Percentiles rank a stretch among this genome's conserved stretches.
phyloP scores from a whole-genome alignment of 176 grass and related monocot species.

The Ensete ventricosum region DNA sequence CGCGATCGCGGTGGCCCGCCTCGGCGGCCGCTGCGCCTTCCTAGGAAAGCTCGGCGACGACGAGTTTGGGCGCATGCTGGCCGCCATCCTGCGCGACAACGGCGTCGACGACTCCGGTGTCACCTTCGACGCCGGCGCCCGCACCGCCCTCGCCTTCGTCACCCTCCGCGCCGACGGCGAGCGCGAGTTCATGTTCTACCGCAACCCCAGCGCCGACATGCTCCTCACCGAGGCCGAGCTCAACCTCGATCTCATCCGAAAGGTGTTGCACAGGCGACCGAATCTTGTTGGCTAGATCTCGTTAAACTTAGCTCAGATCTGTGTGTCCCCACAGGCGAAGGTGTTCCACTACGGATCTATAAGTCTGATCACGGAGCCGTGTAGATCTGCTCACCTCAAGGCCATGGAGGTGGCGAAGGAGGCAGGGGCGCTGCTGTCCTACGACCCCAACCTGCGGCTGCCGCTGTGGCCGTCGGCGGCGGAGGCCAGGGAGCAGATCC shows the following conservation, averaged over 20 bases:
- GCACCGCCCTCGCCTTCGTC: conserved; percentile 97
- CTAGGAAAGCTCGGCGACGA: conserved; percentile 96
- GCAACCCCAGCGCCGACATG: conserved; percentile 99
- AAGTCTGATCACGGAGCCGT: conserved; percentile 12
- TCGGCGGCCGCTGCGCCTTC: conserved; percentile 73
- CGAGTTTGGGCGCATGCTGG: conserved; percentile 94
- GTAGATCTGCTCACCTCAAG: conserved; percentile 17
- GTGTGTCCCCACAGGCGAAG: not conserved
- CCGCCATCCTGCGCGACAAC: conserved; percentile 83
- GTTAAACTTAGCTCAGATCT: not conserved
- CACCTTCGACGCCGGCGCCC: conserved; percentile 69
- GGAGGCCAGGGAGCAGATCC: conserved; percentile 10
- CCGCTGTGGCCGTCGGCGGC: conserved; percentile 11
- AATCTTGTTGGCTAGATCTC: not conserved
- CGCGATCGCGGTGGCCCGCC: conserved; percentile 75
- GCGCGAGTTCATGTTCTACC: conserved; percentile 99
- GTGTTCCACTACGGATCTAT: conserved; percentile 21
- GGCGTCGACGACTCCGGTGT: conserved; percentile 68
- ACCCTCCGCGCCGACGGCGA: conserved; percentile 89
- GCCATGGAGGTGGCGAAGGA: conserved; percentile 18
- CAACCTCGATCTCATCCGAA: conserved; percentile 74
- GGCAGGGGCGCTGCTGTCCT: conserved; percentile 10
- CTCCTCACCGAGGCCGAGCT: conserved; percentile 74
- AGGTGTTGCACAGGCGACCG: not conserved
- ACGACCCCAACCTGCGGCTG: conserved; percentile 11